Evolutionary conservation across 768 basidiomycete species (phyloP).

Genomic region (Naematelia aurantialba): DNA sequence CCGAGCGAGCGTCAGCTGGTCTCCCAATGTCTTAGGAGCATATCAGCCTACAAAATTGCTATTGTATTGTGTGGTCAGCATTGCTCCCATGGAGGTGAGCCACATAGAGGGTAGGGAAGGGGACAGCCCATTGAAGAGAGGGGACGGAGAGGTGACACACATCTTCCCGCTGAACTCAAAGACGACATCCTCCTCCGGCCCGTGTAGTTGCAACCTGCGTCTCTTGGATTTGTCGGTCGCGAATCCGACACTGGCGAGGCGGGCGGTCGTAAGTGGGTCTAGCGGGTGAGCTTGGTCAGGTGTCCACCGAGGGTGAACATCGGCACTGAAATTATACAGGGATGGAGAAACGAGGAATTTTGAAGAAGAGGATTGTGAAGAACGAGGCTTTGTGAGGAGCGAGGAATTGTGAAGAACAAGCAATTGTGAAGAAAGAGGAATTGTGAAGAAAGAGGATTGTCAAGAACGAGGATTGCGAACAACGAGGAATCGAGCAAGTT

Average conservation of each 20-base stretch:
- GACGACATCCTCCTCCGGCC: slow-evolving; percentile 43
- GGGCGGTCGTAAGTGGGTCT: slow-evolving; percentile 41
- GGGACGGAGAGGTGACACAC: slow-evolving; percentile 21
- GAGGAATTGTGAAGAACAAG: no score
- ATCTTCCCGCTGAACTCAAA: slow-evolving; percentile 44
- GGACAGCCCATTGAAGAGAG: neutral
- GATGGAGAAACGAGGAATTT: neutral
- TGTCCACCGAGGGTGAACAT: no score
- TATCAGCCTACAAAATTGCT: neutral
- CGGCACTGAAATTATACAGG: neutral
- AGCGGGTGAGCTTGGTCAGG: no score
- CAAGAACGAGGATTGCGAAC: no score
- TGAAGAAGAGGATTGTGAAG: neutral
- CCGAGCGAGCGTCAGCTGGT: neutral
- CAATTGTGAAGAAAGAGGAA: no score
- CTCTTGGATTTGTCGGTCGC: slow-evolving; percentile 33
- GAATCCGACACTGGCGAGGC: slow-evolving; percentile 39
- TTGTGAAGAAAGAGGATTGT: no score
- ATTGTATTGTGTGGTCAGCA: neutral
- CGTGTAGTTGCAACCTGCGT: slow-evolving; percentile 43
- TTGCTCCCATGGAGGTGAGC: neutral
- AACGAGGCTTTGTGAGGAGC: no score
- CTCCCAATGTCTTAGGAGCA: no score
- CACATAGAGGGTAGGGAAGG: neutral
- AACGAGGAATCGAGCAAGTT: no score